A percentile compares a stretch with the other conserved stretches of the same genome.
phyloP scores from a whole-genome alignment of 495 filamentous ascomycete genomes.

The Neurospora tetrasperma region DNA sequence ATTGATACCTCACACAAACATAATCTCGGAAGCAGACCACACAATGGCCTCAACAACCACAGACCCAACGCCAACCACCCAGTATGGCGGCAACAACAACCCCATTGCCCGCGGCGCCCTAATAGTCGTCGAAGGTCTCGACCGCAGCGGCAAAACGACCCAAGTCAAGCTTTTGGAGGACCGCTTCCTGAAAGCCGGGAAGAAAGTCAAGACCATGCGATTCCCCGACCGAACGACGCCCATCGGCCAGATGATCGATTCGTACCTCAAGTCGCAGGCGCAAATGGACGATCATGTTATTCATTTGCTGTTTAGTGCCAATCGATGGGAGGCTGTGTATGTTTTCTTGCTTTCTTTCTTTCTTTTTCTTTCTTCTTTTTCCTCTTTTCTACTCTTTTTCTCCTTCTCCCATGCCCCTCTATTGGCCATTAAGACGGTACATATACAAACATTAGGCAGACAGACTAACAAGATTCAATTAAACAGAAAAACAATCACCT shows the following conservation, averaged over 20 bases:
- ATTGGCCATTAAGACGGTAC: no score
- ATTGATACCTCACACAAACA: no score
- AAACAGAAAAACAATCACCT: constrained; percentile 42
- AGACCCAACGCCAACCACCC: background rate
- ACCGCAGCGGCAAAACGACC: constrained; percentile 91
- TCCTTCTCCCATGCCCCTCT: no score
- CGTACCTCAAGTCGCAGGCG: constrained; percentile 64
- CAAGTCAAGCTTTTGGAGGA: constrained; percentile 68
- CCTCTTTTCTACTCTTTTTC: background rate
- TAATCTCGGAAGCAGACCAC: no score
- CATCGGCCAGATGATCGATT: constrained; percentile 83
- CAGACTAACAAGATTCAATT: no score
- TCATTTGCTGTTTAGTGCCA: constrained; percentile 90
- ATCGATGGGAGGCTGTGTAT: constrained; percentile 81
- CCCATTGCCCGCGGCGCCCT: constrained; percentile 52
- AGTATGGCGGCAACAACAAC: background rate
- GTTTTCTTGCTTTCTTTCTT: constrained; percentile 14
- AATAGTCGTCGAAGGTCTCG: constrained; percentile 86
- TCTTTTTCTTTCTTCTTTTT: no score
- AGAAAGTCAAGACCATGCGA: constrained; percentile 60
- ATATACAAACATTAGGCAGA: no score
- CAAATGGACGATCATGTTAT: constrained; percentile 86
- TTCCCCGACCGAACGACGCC: constrained; percentile 89
- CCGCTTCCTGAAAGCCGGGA: constrained; percentile 47
- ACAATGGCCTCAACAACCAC: background rate